Base-by-base conservation (phyloP, 1,284 basidiomycete species). In the Coriolopsis trogii region DNA sequence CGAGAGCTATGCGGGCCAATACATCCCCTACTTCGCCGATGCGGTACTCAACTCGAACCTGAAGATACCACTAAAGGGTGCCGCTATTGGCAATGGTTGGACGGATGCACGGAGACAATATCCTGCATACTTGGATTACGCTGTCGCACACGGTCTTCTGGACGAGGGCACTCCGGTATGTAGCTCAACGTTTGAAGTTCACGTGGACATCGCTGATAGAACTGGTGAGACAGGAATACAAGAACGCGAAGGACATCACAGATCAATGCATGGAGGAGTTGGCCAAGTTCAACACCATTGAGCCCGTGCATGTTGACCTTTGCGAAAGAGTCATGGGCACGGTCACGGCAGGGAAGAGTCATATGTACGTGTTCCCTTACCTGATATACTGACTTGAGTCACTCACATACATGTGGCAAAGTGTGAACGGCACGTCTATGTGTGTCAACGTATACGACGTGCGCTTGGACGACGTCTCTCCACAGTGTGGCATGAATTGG, bases 401-500 rank as follows among this genome's bases (percentile, higher is more conserved):
- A 26, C 18, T 34, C 53, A 13, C 4, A 16, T 31, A 21, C 23
- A 50, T 38, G 33, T 7, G 15, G 18, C 45, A 2, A 61, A 95
- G 91, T 39, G 77, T 88, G 20, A 78, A 94, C 46, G 89, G 87
- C 5, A 71, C 80, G 55, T 70, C 78, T 31, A 88, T 84, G 70
- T 99, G 96, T 70, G 77, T 95, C 63, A 99, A 99, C 69, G 85
- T 98, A 39, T 99, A 99, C 65, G 97, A 99, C 65, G 84, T 98
- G 18, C 87, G 97, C 28, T 73, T 93, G 24, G 84, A 89, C 48
- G 97, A 99, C 67, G 80, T 79, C 12, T 76, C 70, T 40, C 95
- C 95, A n/a, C 87, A 85, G 3, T 99, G 96, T 70, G 96, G 96
- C 1, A 92, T 98, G 93, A 96, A 96, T 70, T 99, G 96, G 96